Percentiles rank a stretch among this genome's conserved stretches.
These are phyloP conservation scores for Mortierella polycephala DNA, from an alignment of 371 early-diverging fungal genomes.

Conservation along the genomic window DNA sequence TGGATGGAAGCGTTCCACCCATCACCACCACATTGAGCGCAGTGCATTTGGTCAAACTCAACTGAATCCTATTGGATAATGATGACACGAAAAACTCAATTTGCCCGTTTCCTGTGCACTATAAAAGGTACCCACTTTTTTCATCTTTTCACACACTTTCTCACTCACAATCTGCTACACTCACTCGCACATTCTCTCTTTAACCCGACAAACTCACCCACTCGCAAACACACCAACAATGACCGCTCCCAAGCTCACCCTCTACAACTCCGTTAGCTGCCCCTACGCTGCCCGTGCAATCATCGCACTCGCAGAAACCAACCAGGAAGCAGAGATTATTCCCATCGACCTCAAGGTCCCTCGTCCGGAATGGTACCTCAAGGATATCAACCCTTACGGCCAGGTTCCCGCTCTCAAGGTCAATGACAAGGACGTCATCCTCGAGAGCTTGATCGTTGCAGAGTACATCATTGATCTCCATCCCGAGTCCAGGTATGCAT, in stretches of 20 bases:
- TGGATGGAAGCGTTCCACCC: no score
- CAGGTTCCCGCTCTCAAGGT: slow-evolving; percentile 52
- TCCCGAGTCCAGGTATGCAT: slow-evolving; percentile 41
- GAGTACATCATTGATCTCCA: slow-evolving; percentile 42
- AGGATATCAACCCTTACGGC: slow-evolving; percentile 54
- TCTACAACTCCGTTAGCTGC: slow-evolving; percentile 41
- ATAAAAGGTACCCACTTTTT: no score
- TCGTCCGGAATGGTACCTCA: slow-evolving; percentile 51
- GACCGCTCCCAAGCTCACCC: slow-evolving; percentile 33
- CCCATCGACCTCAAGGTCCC: slow-evolving; percentile 33
- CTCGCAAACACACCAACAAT: slow-evolving; percentile 8
- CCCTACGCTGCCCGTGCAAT: slow-evolving; percentile 50
- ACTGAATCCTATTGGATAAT: no score
- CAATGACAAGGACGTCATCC: slow-evolving; percentile 38
- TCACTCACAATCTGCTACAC: not conserved
- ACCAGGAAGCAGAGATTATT: slow-evolving; percentile 25
- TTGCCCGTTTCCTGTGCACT: no score
- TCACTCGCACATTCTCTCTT: not conserved
- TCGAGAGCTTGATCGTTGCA: slow-evolving; percentile 40
- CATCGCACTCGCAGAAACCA: slow-evolving; percentile 41
- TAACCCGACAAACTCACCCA: not conserved
- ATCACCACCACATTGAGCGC: no score
- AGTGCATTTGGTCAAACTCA: no score
- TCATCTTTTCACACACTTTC: not conserved
- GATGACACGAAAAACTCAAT: no score